A percentile compares a stretch with the other conserved stretches of the same genome.
Evolutionary conservation across 192 early-diverging fungal genomes (phyloP).

Genomic region (Gonapodya prolifera): DNA sequence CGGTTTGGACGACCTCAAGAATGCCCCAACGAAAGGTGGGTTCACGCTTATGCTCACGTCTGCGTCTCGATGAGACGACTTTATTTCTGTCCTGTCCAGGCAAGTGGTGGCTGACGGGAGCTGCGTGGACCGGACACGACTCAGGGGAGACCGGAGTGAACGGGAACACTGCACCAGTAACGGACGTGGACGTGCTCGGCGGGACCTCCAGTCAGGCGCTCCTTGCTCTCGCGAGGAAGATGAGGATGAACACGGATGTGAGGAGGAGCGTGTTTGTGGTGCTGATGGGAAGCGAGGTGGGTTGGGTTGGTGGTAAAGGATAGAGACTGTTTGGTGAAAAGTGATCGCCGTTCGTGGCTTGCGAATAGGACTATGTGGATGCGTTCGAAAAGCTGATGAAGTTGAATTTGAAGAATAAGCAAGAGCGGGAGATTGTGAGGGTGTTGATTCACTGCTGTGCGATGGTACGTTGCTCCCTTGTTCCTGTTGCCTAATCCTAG

Average conservation of each 20-base stretch:
- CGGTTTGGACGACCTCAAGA: slow-evolving; percentile 69
- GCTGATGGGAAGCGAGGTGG: slow-evolving; percentile 76
- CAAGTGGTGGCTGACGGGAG: slow-evolving; percentile 97
- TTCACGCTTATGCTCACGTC: neutral
- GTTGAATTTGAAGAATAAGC: slow-evolving; percentile 75
- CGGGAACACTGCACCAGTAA: neutral
- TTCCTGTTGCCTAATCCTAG: too few species aligned
- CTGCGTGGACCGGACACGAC: slow-evolving; percentile 77
- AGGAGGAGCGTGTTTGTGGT: slow-evolving; percentile 83
- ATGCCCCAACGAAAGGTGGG: slow-evolving; percentile 61
- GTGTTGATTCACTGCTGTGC: slow-evolving; percentile 84
- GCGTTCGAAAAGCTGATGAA: slow-evolving; percentile 75
- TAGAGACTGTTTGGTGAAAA: neutral
- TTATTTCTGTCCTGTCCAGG: slow-evolving; percentile 15
- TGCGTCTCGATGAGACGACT: neutral
- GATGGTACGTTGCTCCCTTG: slow-evolving; percentile 45
- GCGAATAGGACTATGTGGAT: slow-evolving; percentile 73
- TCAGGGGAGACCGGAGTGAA: slow-evolving; percentile 15
- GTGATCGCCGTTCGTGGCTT: neutral
- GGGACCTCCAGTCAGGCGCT: slow-evolving; percentile 39
- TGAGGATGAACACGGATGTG: slow-evolving; percentile 96
- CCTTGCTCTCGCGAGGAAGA: slow-evolving; percentile 61
- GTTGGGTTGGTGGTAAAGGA: neutral
- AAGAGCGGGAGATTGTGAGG: slow-evolving; percentile 88
- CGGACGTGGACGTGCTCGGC: neutral